Base-by-base conservation (phyloP, 805 yeast species). In the Ogataea henricii region DNA sequence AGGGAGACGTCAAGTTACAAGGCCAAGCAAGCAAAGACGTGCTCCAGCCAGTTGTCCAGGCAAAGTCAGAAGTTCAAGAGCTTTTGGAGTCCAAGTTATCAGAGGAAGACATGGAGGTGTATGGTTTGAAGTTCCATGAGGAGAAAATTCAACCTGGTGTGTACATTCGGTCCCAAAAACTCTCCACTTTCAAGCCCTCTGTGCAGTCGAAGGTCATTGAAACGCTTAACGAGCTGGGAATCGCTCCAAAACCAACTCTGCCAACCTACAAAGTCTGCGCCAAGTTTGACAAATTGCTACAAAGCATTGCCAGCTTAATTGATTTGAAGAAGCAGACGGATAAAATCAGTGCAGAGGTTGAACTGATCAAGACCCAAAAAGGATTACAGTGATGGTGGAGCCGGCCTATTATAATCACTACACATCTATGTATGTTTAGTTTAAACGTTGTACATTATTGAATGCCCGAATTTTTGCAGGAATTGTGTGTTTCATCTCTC, bases 251-350 rank as follows among this genome's bases (percentile, higher is more conserved):
- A 55, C 98, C 98, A 0, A 83, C 84, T 1, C 85, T 94, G 85
- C 92, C 96, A 4, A 87, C 98, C 0, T 81, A 85, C 29, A 81
- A 76, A 44, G 89, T 91, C 1, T 79, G 89, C 67, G 76, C 83
- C 6, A 82, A 81, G 59, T 90, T 86, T 61, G 97, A 92, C 57
- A 81, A 81, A 47, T 67, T 94, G 44, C 74, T 87, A 41, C 82
- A 83, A 53, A 72, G 83, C 0, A 87, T 89, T 25, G 82, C 82
- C 10, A 77, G 85, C 1, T 70, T 92, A 53, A 72, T 91, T 46
- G 98, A 94, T 46, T 73, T 91, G 13, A 92, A 92, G 69, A 85
- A 82, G 63, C 96, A 89, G 47, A 81, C 82, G 17, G 99, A 94
- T 65, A 90, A 89, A 67, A 71, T 91, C 12, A 91, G 88, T 53